Evolutionary conservation across 1,284 basidiomycete genomes (phyloP), one percentile per base, ranked within the genome.

Genomic region (Boletus semigastroideus): DNA sequence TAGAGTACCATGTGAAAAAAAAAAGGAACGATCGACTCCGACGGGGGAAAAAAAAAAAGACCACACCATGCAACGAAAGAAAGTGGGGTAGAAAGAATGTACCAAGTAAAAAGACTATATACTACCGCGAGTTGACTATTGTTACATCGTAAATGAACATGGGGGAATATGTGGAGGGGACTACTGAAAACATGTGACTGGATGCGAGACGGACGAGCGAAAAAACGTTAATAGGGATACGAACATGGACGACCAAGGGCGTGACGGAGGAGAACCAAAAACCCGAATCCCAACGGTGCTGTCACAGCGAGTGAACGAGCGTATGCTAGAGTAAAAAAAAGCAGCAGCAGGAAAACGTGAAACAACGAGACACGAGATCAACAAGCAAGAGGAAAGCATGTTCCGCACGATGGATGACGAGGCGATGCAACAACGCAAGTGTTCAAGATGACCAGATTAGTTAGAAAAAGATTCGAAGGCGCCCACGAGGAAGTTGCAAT

Each of bases 131-230:
- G 25, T 53, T 48, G 42, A 68, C 66, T 69, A 70, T 28, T 64
- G 48, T 59, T 70, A 66, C 65, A 66, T 48, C 55, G 61, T 69
- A 69, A 64, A 56, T 70, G 60, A 54, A 69, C 63, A 67, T 25
- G 52, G 54, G 56, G 52, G 48, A 52, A 55, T 59, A 61, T 55
- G 54, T 57, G 48, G 13, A 13, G 33, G 48, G 46, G 37, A 46
- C 46, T 59, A 66, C 43, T 55, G 16, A 52, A 53, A 53, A 67
- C 65, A 68, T 56, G 58, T 53, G 67, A 55, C 47, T 38, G 53
- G 46, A 64, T 66, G 57, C 55, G 52, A 61, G 52, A 25, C 25
- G 5, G 25, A 46, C 45, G 42, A 49, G 47, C 30, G 37, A 40
- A 37, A n/a, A 54, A 49, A 51, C 25, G 41, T 25, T 28, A 34